Conservation (phyloP, 2,329 filamentous ascomycete species). For the Colletotrichum sp. region DNA sequence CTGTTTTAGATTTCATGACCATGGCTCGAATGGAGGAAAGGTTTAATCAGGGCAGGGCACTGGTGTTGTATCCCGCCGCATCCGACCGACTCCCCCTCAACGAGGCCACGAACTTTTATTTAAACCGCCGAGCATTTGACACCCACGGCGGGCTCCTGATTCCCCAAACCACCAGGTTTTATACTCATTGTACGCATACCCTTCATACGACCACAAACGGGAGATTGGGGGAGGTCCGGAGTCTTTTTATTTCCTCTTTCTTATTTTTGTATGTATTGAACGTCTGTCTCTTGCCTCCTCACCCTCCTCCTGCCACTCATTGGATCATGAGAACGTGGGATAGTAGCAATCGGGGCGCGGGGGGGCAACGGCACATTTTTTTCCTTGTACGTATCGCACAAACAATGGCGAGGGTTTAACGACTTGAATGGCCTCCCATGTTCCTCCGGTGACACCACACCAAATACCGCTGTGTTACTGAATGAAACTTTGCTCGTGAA, state of each 20-base stretch:
- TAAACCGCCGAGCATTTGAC: neutral
- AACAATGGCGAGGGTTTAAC: neutral
- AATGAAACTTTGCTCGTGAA: neutral
- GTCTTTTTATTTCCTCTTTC: neutral
- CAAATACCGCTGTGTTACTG: neutral
- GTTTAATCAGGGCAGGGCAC: neutral
- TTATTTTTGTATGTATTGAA: conserved; percentile 13
- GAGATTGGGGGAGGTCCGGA: neutral
- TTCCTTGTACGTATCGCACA: conserved; percentile 8
- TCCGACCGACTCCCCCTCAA: neutral
- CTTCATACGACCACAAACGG: conserved; percentile 7
- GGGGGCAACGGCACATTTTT: neutral
- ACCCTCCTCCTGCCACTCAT: neutral
- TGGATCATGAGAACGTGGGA: neutral
- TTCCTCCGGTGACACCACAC: neutral
- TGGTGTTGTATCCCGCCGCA: neutral
- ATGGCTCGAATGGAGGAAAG: neutral
- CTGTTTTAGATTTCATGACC: conserved; percentile 17
- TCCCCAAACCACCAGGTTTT: conserved; percentile 9
- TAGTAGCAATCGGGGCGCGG: neutral
- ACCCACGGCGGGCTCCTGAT: conserved; percentile 6
- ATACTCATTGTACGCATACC: conserved; percentile 10
- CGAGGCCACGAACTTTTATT: conserved; percentile 5
- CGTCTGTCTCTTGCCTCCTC: neutral
- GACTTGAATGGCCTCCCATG: neutral